Evolutionary conservation across 441 rosid genomes (phyloP), one percentile per base, ranked within the genome.

Genomic region (Arabidopsis lyrata): DNA sequence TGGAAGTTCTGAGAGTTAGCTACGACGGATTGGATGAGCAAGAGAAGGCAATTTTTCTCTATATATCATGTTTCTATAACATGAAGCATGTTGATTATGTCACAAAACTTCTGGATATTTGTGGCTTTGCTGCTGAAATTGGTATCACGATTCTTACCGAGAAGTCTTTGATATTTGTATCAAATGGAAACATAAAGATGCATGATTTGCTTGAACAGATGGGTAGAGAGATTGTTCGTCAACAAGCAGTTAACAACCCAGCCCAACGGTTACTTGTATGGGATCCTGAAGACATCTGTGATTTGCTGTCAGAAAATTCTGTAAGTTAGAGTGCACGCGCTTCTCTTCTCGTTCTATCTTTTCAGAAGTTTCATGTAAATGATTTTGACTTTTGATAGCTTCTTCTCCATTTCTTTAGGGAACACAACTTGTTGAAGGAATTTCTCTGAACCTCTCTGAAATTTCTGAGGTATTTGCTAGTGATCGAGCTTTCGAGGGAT

Each of bases 141-240:
- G 83, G 82, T 18, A 55, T 87, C 2, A 38, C 16, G 3, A 58
- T 58, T 52, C 83, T 87, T 8, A 22, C 64, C 0, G 69, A 77
- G 6, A 82, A 65, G 50, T 73, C 75, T 45, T 79, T 83, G 29
- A 20, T 85, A 9, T 42, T 63, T 24, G 32, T 72, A 55, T 52
- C 70, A 67, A 57, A 22, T 14, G 52, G 41, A 9, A 56, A n/a
- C 13, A 27, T 11, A 45, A 13, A 57, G 73, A 81, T 87, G 80
- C 89, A 87, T 72, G 79, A 81, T 50, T 72, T 85, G 72, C 42
- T 77, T 45, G 76, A 78, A 75, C 79, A 81, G 64, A 74, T 85
- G 81, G 85, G 86, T 11, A 31, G 55, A 76, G 62, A 81, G 2
- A 66, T 85, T 66, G 84, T 81, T n/a, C 66, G 62, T 6, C 13